Conservation (phyloP, 495 filamentous ascomycete genomes). For the Hamigera avellanea region DNA sequence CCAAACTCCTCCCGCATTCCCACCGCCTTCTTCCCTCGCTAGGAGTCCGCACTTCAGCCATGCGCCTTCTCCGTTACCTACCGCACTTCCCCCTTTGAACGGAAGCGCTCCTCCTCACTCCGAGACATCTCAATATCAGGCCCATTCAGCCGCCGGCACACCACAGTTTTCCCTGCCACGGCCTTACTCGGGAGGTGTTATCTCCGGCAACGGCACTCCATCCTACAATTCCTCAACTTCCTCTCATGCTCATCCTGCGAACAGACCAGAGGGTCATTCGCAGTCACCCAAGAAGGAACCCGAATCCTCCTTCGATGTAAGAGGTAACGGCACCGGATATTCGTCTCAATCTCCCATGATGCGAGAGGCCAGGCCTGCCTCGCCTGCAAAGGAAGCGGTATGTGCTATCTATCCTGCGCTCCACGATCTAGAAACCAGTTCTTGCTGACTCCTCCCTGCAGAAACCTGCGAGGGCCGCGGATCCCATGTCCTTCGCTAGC, state of each 20-base stretch:
- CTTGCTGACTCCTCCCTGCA: slow-evolving; percentile 14
- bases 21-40: slow-evolving; percentile 41
- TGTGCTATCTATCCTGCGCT: too few relatives aligned
- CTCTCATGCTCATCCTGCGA: slow-evolving; percentile 36
- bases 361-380: slow-evolving; percentile 20
- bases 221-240: slow-evolving; percentile 27
- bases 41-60: slow-evolving; percentile 40
- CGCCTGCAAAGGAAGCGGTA: slow-evolving; percentile 26
- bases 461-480: slow-evolving; percentile 55
- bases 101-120: slow-evolving; percentile 35
- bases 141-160: slow-evolving; percentile 21
- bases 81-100: slow-evolving; percentile 39
- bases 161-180: slow-evolving; percentile 26
- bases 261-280: slow-evolving; percentile 29
- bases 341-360: slow-evolving; percentile 13
- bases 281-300: slow-evolving; percentile 30
- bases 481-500: slow-evolving; percentile 87
- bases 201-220: slow-evolving; percentile 27
- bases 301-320: slow-evolving; percentile 25
- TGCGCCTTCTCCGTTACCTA: slow-evolving; percentile 41
- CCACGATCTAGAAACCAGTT: not conserved
- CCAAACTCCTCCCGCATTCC: slow-evolving; percentile 42
- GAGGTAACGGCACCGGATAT: slow-evolving; percentile 23
- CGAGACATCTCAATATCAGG: slow-evolving; percentile 34
- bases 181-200: slow-evolving; percentile 31